Evolutionary conservation across 805 yeast species (phyloP).

Genomic region (Komagataella populi): DNA sequence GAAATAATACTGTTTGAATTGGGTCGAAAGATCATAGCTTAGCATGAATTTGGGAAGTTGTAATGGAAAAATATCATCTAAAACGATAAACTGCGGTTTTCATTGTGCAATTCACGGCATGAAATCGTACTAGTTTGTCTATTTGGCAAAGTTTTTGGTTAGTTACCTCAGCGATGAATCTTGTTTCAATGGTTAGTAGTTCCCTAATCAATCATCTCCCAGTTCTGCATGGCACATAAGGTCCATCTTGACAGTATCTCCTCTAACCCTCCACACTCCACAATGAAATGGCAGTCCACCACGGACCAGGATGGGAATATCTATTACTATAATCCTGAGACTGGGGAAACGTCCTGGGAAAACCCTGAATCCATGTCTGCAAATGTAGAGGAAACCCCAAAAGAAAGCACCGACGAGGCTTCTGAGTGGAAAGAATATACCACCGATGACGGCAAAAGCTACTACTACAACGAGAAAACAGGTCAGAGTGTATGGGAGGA

Average conservation of each 20-base stretch:
- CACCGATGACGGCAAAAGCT: slow-evolving; percentile 40
- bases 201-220: neutral
- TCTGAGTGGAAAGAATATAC: slow-evolving; percentile 40
- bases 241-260: neutral
- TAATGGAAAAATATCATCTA: too few species aligned
- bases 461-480: slow-evolving; percentile 55
- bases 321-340: slow-evolving; percentile 56
- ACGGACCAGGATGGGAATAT: slow-evolving; percentile 50
- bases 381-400: slow-evolving; percentile 11
- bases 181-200: neutral
- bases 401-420: slow-evolving; percentile 28
- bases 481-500: slow-evolving; percentile 69
- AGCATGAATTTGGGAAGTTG: too few species aligned
- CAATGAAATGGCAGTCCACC: slow-evolving; percentile 46
- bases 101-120: neutral
- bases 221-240: slow-evolving; percentile 1
- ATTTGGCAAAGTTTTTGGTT: neutral
- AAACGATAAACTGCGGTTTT: too few species aligned
- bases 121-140: too few species aligned
- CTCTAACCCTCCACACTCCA: neutral
- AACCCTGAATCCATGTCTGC: slow-evolving; percentile 40
- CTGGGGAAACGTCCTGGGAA: slow-evolving; percentile 71
- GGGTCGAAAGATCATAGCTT: too few species aligned
- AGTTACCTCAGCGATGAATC: too few species aligned
- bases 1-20: too few species aligned